Base-by-base conservation (phyloP, 2,329 filamentous ascomycete genomes). In the Penicillium polonicum region DNA sequence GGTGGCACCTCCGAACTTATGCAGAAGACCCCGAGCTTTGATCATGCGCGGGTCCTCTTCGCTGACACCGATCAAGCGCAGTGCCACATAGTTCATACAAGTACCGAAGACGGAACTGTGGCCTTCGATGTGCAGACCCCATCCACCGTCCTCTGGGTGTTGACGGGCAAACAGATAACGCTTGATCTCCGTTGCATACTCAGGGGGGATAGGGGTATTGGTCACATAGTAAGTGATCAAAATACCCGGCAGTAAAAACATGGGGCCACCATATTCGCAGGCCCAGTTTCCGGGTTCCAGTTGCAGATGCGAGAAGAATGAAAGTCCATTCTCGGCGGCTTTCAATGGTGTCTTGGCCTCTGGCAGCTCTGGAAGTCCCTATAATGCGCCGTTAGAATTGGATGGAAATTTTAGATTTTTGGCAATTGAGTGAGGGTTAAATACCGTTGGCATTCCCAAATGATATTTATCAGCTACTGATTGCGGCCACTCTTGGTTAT, bases 201-300 rank as follows among this genome's bases (percentile, higher is more conserved):
- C 85, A 60, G 86, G 84, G 1, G 92, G 87, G 57, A 99, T 90
- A 4, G 89, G 89, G 52, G 91, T 96, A 71, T 92, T 87, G 61
- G 92, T 97, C 52, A 89, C 89, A 72, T 96, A 92, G 86, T 91
- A 95, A 29, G 89, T 83, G 65, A 96, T 86, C 60, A 97, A 86
- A 23, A 96, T 74, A 44, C 93, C 91, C 0, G 93, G 91, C 1
- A 97, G 81, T 39, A 97, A 83, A 71, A 99, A 99, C 90, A 97
- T 93, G 4, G 94, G 94, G 0, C 94, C 94, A 54, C 94, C 94
- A 78, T 99, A 99, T 74, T 99, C 94, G 78, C 93, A 97, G 5
- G 83, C 94, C 94, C 94, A 99, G 70, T 97, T 91, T 5, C 94
- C 94, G 0, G 91, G 88, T 15, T 88, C 86, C 1, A 97, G 82